These are phyloP conservation scores for Plantago coronopus DNA, from an alignment of 305 asterid genomes.

Conservation along the genomic window DNA sequence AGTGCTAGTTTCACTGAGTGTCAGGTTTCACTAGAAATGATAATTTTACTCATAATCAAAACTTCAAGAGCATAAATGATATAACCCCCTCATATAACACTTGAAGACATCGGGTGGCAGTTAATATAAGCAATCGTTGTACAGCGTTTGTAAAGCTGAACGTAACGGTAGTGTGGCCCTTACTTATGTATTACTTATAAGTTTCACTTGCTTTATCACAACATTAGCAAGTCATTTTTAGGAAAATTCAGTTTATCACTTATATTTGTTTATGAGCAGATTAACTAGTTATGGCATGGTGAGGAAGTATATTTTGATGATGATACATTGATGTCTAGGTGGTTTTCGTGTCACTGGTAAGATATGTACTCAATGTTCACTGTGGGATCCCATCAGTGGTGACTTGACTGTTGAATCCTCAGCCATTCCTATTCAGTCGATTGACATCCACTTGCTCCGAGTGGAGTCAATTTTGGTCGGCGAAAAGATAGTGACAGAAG, in stretches of 20 bases:
- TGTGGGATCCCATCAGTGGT: slow-evolving; percentile 64
- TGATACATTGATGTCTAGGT: slow-evolving; percentile 36
- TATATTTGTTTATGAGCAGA: not conserved
- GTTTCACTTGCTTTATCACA: no score
- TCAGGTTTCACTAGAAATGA: no score
- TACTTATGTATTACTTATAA: no score
- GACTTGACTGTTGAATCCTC: slow-evolving; percentile 77
- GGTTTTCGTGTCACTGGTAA: slow-evolving; percentile 71
- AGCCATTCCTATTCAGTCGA: slow-evolving; percentile 58
- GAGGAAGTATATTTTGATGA: not conserved
- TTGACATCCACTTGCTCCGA: slow-evolving; percentile 69
- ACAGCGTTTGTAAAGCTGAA: no score
- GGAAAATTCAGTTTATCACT: no score
- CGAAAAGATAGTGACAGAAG: slow-evolving; percentile 73
- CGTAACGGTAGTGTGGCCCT: no score
- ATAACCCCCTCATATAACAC: no score
- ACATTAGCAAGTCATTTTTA: not conserved
- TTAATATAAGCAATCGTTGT: no score
- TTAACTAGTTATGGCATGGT: not conserved
- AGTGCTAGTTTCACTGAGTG: no score
- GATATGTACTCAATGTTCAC: slow-evolving; percentile 68
- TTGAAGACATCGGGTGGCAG: no score
- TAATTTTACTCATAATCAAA: no score
- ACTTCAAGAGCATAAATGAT: no score
- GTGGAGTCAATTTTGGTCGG: slow-evolving; percentile 86